These are phyloP conservation scores for Catharanthus roseus DNA, from an alignment of 257 asterid genomes.

Conservation along the genomic window DNA sequence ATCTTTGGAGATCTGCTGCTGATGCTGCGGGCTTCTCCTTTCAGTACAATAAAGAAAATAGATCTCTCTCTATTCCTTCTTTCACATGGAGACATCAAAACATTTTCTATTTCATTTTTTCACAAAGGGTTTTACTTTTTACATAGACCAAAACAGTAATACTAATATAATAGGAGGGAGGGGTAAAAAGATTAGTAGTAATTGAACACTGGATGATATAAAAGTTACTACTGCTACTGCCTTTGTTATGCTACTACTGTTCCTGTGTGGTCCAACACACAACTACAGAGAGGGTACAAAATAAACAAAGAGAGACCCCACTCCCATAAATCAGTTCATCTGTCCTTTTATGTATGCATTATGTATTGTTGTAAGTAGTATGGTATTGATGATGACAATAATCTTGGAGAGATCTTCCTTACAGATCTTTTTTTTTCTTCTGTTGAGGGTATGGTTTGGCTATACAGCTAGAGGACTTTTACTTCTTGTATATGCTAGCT, in stretches of 20 bases:
- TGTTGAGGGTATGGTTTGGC: conserved; percentile 53
- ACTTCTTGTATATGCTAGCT: conserved; percentile 48
- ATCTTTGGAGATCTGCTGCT: conserved; percentile 8
- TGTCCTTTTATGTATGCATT: conserved; percentile 61
- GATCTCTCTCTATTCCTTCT: background rate
- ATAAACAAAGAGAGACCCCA: conserved; percentile 50
- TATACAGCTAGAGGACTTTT: conserved; percentile 61
- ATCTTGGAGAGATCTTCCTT: conserved; percentile 54
- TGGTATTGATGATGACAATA: conserved; percentile 65
- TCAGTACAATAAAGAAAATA: conserved; percentile 8
- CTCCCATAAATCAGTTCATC: conserved; percentile 67
- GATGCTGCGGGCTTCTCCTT: background rate
- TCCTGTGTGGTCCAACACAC: conserved; percentile 53
- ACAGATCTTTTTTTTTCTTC: conserved; percentile 38
- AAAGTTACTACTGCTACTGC: conserved; percentile 35
- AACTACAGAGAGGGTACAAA: conserved; percentile 51
- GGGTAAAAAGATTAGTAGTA: conserved; percentile 12
- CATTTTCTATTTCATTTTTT: conserved; percentile 1
- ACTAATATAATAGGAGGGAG: background rate
- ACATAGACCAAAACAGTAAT: background rate
- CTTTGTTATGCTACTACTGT: conserved; percentile 48
- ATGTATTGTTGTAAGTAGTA: conserved; percentile 56
- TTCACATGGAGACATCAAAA: background rate
- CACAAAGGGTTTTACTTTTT: background rate
- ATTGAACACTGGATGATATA: conserved; percentile 27